Evolutionary conservation across 192 early-diverging fungal species (phyloP).

Genomic region (Coemansia sp.): DNA sequence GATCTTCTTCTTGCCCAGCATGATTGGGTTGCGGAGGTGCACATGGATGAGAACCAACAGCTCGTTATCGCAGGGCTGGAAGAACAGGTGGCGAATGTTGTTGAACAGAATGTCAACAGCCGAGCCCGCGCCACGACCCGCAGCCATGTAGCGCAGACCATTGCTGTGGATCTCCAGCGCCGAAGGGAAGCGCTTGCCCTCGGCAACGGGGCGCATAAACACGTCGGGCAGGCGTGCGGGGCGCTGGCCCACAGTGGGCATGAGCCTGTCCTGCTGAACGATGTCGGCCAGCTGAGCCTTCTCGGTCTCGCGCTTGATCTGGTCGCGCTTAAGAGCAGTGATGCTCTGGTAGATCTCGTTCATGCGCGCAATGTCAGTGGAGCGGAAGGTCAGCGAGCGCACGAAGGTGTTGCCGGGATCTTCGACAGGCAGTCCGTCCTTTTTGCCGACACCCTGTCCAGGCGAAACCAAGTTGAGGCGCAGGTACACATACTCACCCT

Average conservation of each 20-base stretch:
- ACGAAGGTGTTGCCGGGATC: slow-evolving; percentile 88
- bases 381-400: slow-evolving; percentile 87
- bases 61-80: slow-evolving; percentile 98
- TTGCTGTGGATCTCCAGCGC: slow-evolving; percentile 96
- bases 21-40: slow-evolving; percentile 94
- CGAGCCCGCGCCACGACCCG: slow-evolving; percentile 67
- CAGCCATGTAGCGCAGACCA: slow-evolving; percentile 88
- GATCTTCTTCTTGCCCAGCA: slow-evolving; percentile 98
- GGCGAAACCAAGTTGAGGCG: slow-evolving; percentile 96
- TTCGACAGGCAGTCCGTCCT: slow-evolving; percentile 85
- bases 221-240: slow-evolving; percentile 84
- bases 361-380: slow-evolving; percentile 78
- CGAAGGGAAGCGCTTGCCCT: slow-evolving; percentile 89
- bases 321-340: slow-evolving; percentile 87
- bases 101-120: slow-evolving; percentile 94
- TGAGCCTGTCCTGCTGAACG: slow-evolving; percentile 88
- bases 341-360: slow-evolving; percentile 83
- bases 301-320: slow-evolving; percentile 90
- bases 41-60: slow-evolving; percentile 92
- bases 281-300: slow-evolving; percentile 94
- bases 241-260: slow-evolving; percentile 71
- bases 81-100: slow-evolving; percentile 97
- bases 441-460: slow-evolving; percentile 87
- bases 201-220: slow-evolving; percentile 85
- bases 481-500: slow-evolving; percentile 85